Percentiles rank a stretch among this genome's conserved stretches.
Conservation (phyloP, 1,284 basidiomycete species). For the Microstroma glucosiphilum region DNA sequence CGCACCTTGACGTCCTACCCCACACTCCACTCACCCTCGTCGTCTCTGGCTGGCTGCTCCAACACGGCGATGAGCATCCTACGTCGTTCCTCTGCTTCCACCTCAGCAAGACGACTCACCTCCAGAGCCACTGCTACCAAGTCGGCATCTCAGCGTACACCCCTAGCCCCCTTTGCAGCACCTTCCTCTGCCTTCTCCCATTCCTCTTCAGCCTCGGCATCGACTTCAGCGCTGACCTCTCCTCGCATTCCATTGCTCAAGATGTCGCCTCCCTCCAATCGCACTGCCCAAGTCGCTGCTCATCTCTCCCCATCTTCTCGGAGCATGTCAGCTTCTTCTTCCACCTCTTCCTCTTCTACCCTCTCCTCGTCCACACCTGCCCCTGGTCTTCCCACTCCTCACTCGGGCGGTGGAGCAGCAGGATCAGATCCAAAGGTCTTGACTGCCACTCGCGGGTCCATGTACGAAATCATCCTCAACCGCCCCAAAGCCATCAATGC, state of each 20-base stretch:
- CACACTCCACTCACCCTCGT: too few species aligned
- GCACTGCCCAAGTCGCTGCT: neutral
- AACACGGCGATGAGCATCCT: too few species aligned
- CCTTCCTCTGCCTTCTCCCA: too few species aligned
- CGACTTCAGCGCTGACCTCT: neutral
- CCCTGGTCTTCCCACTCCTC: neutral
- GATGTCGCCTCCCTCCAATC: neutral
- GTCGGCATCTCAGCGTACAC: too few species aligned
- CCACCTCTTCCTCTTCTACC: neutral
- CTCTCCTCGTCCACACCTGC: neutral
- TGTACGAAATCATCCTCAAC: slow-evolving; percentile 70
- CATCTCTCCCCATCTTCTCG: neutral
- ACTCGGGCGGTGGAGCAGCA: slow-evolving; percentile 12
- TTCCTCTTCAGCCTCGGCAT: too few species aligned
- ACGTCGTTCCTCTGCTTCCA: too few species aligned
- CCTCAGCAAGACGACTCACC: too few species aligned
- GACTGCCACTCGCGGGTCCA: slow-evolving; percentile 26
- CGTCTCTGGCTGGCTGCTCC: too few species aligned
- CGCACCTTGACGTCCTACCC: too few species aligned
- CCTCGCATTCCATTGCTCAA: neutral
- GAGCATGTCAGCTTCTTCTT: neutral
- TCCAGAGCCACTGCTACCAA: too few species aligned
- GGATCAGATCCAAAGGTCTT: slow-evolving; percentile 24
- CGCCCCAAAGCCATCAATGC: slow-evolving; percentile 79
- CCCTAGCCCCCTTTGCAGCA: too few species aligned